Percentiles rank a stretch among this genome's conserved stretches.
Conservation (phyloP, 2,329 filamentous ascomycete species). For the Neofusicoccum parvum region DNA sequence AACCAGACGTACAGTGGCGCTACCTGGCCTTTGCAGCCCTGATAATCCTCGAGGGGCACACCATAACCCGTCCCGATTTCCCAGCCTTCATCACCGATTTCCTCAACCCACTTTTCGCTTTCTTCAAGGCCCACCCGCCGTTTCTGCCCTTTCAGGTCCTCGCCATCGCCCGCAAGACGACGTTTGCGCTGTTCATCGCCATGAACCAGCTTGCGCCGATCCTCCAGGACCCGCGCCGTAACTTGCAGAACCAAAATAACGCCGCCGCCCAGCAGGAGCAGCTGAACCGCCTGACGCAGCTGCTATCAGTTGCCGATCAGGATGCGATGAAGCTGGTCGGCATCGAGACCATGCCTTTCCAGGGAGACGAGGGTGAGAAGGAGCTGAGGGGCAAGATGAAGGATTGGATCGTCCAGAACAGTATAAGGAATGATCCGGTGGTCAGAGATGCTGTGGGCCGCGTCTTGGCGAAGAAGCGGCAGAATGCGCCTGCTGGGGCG, state of each 20-base stretch:
- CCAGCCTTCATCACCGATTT: constrained; percentile 48
- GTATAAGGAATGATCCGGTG: constrained; percentile 75
- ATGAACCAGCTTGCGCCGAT: constrained; percentile 49
- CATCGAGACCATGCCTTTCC: constrained; percentile 80
- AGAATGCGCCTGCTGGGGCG: constrained; percentile 65
- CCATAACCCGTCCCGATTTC: constrained; percentile 56
- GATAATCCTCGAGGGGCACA: constrained; percentile 59
- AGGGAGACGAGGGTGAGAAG: constrained; percentile 66
- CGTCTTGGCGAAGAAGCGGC: constrained; percentile 64
- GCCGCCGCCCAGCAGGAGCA: constrained; percentile 55
- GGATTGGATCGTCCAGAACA: constrained; percentile 87
- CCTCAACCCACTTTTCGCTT: constrained; percentile 51
- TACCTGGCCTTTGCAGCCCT: constrained; percentile 56
- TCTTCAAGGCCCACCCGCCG: constrained; percentile 53
- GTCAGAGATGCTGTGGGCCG: constrained; percentile 77
- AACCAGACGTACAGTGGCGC: constrained; percentile 42
- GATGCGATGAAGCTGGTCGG: constrained; percentile 72
- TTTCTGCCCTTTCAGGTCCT: constrained; percentile 87
- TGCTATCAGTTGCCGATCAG: constrained; percentile 63
- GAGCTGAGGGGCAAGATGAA: constrained; percentile 73
- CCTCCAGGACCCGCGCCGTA: background rate
- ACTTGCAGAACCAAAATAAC: background rate
- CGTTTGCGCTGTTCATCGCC: constrained; percentile 57
- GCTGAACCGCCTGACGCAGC: constrained; percentile 66
- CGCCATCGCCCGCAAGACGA: constrained; percentile 71